Base-by-base conservation (phyloP, 371 early-diverging fungal genomes). In the Mortierella sp. region DNA sequence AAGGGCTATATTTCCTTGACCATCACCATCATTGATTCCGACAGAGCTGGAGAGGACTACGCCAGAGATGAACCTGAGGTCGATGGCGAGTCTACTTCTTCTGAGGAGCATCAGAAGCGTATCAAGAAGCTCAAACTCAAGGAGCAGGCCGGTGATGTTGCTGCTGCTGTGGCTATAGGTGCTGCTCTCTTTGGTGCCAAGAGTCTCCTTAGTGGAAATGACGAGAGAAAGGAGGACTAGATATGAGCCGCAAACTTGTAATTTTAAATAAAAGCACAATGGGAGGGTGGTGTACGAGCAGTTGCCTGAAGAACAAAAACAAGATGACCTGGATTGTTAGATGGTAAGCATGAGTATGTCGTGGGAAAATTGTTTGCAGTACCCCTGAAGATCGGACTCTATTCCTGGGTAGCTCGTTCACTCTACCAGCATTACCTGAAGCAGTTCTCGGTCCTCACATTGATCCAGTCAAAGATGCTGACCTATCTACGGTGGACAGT, bases 1-100 rank as follows among this genome's bases (percentile, higher is more conserved):
- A 81, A 81, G 51, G 88, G 88, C 71, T 67, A 68, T n/a, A 34
- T 88, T 54, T 61, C 81, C 64, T 54, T 88, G 60, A 38, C 59
- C 21, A n/a, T 71, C 6, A 18, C 55, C 19, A 43, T 41, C 9
- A 24, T 64, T 31, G 12, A n/a, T 45, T n/a, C 67, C 34, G 64
- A 56, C n/a, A 50, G 63, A 31, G n/a, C 54, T 18, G 42, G 41
- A 28, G 80, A 71, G 38, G 84, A 86, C 28, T 73, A 70, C 28
- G 78, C 82, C 41, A 79, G n/a, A n/a, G n/a, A n/a, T n/a, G n/a
- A n/a, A n/a, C n/a, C n/a, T n/a, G n/a, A n/a, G n/a, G n/a, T n/a
- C n/a, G n/a, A n/a, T n/a, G n/a, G n/a, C n/a, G n/a, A n/a, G n/a
- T n/a, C n/a, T n/a, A n/a, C n/a, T 79, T 47, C 49, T 86, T 18